phyloP scores from a whole-genome alignment of 1,284 basidiomycete species.

The Tausonia pullulans region DNA sequence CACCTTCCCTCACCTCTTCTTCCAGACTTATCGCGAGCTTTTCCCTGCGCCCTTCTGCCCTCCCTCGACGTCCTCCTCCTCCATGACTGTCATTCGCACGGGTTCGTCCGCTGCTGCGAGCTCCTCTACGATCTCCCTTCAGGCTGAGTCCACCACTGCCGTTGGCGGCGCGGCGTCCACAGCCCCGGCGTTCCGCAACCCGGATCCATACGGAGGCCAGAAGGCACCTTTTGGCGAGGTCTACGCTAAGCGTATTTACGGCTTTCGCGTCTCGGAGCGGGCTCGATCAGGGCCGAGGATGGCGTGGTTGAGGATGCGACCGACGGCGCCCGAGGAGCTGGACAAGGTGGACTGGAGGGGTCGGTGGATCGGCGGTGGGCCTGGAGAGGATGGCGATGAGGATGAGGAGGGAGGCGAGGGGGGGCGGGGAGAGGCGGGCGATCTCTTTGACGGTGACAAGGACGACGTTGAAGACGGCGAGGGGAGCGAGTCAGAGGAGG shows the following conservation, averaged over 20 bases:
- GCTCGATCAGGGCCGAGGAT: slow-evolving; percentile 85
- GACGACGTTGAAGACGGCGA: slow-evolving; percentile 18
- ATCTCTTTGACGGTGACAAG: slow-evolving; percentile 18
- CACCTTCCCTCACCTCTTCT: slow-evolving; percentile 93
- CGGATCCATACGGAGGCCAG: slow-evolving; percentile 61
- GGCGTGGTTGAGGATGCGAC: slow-evolving; percentile 85
- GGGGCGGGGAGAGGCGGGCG: slow-evolving; percentile 18
- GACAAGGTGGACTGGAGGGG: slow-evolving; percentile 79
- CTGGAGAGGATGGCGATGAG: slow-evolving; percentile 17
- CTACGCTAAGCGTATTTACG: slow-evolving; percentile 89
- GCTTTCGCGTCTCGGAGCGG: slow-evolving; percentile 45
- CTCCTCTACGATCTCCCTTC: slow-evolving; percentile 6
- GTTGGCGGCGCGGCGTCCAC: slow-evolving; percentile 21
- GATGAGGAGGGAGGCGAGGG: slow-evolving; percentile 45
- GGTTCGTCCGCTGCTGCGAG: neutral
- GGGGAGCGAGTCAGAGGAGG: slow-evolving; percentile 14
- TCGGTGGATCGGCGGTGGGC: slow-evolving; percentile 49
- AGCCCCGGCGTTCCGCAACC: slow-evolving; percentile 39
- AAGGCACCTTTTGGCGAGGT: slow-evolving; percentile 73
- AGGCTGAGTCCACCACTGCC: slow-evolving; percentile 1
- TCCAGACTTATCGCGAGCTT: slow-evolving; percentile 89
- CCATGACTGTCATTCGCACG: slow-evolving; percentile 17
- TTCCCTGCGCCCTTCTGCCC: slow-evolving; percentile 78
- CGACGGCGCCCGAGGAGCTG: slow-evolving; percentile 64
- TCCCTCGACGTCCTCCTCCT: slow-evolving; percentile 40